Conservation (phyloP, 176 grass and related monocot species). For the Pontederia crassipes region DNA sequence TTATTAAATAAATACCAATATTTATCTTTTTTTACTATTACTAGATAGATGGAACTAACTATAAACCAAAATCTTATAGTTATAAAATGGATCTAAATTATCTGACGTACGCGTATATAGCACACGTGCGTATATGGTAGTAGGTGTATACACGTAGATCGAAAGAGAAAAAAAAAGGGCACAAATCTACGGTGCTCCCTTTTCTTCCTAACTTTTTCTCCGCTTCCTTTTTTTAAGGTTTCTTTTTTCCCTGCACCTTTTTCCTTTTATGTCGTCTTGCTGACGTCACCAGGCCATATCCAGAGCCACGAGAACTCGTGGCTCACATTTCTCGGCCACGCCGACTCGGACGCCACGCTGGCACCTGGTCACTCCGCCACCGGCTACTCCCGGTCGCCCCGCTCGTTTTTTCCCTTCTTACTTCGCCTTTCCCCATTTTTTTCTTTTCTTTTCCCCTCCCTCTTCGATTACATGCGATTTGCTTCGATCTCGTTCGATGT, state of each 20-base stretch:
- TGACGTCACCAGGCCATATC: conserved; percentile 24
- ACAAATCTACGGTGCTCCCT: too few species aligned
- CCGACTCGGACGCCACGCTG: conserved; percentile 49
- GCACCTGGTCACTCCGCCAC: background rate
- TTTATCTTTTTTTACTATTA: too few species aligned
- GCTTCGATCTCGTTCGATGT: background rate
- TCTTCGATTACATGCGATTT: conserved; percentile 1
- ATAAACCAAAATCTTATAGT: too few species aligned
- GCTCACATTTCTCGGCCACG: conserved; percentile 13
- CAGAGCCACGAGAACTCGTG: conserved; percentile 55
- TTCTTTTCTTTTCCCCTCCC: conserved; percentile 16
- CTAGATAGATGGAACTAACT: too few species aligned
- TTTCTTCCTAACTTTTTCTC: background rate
- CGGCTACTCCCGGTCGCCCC: background rate
- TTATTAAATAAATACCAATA: too few species aligned
- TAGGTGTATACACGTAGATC: too few species aligned
- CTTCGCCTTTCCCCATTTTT: background rate
- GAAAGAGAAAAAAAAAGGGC: too few species aligned
- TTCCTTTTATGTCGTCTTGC: background rate
- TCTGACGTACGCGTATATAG: too few species aligned
- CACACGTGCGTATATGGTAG: too few species aligned
- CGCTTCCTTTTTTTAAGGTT: conserved; percentile 31
- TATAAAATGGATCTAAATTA: too few species aligned
- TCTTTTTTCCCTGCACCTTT: background rate
- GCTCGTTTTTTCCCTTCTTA: background rate